Base-by-base conservation (phyloP, 2,329 filamentous ascomycete genomes). In the Hypoxylon rubiginosum region DNA sequence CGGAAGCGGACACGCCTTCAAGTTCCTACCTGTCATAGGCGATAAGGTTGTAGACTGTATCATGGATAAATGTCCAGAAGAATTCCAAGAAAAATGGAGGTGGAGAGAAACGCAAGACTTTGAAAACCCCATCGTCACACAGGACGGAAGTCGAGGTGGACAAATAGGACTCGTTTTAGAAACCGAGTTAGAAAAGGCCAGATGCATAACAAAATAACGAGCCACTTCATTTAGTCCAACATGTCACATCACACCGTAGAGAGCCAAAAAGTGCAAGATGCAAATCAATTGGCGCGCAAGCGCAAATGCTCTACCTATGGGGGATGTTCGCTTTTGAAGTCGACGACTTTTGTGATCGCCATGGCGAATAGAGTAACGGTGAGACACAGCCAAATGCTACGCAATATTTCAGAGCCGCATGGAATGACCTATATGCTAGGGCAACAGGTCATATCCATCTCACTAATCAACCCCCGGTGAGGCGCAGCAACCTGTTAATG, bases 21-120 rank as follows among this genome's bases (percentile, higher is more conserved):
- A 92, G 77, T 92, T 92, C 76, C 77, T 91, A 59, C 90, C 90
- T 0, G 85, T 91, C 4, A 79, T 92, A 11, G 90, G 90, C 8
- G 85, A 88, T 30, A 87, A 86, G 73, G 82, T 91, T 34, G 83
- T 84, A 1, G 87, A 89, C 68, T 84, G 84, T 60, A 79, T 91
- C 61, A 75, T 83, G 59, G 77, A 82, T 39, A 68, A 79, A 6
- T 81, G 82, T 13, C 79, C 81, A 0, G 75, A 80, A 3, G 84
- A 85, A 56, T 86, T 93, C 71, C 80, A 80, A 39, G 75, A 79
- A 1, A 88, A 88, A 73, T 89, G 86, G 86, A 83, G 84, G 30
- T 92, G 90, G 83, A 93, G 89, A 83, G 82, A 82, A 58, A 85
- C 86, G 72, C 76, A 81, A 67, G 81, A 80, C 61, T 70, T 72